A percentile compares a stretch with the other conserved stretches of the same genome.
These are phyloP conservation scores for Mucor plumbeus DNA, from an alignment of 371 early-diverging fungal species.

Conservation along the genomic window DNA sequence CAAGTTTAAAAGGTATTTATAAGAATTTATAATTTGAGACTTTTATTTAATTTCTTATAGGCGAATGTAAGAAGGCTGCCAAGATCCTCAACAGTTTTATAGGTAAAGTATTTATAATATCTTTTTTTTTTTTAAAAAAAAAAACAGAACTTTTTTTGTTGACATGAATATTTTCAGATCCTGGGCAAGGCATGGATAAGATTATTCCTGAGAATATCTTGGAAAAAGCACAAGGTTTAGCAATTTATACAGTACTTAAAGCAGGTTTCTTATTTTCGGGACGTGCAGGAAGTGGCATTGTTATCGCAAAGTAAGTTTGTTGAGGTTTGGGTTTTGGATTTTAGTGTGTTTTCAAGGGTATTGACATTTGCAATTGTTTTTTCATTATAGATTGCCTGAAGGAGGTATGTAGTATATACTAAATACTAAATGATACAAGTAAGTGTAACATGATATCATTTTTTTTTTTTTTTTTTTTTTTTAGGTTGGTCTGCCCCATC, in stretches of 20 bases:
- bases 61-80: conserved; percentile 78
- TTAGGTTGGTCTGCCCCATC: conserved; percentile 83
- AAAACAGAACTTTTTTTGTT: not conserved
- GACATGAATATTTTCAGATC: conserved; percentile 39
- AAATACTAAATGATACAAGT: not conserved
- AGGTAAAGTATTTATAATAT: conserved; percentile 40
- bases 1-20: conserved; percentile 55
- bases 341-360: not conserved
- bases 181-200: conserved; percentile 72
- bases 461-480: not conserved
- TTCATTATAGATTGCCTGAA: conserved; percentile 42
- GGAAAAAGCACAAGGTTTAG: conserved; percentile 87
- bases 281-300: conserved; percentile 90
- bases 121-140: not conserved
- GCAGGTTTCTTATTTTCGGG: conserved; percentile 94
- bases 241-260: conserved; percentile 91
- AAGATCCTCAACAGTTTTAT: conserved; percentile 80
- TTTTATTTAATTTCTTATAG: conserved; percentile 22
- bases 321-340: no score
- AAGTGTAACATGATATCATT: conserved; percentile 15
- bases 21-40: no score
- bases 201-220: conserved; percentile 79
- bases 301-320: conserved; percentile 73
- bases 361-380: not conserved
- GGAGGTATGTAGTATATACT: conserved; percentile 31